A percentile compares a stretch with the other conserved stretches of the same genome.
phyloP scores from a whole-genome alignment of 2,329 filamentous ascomycete genomes.

The Sporothrix protearum region DNA sequence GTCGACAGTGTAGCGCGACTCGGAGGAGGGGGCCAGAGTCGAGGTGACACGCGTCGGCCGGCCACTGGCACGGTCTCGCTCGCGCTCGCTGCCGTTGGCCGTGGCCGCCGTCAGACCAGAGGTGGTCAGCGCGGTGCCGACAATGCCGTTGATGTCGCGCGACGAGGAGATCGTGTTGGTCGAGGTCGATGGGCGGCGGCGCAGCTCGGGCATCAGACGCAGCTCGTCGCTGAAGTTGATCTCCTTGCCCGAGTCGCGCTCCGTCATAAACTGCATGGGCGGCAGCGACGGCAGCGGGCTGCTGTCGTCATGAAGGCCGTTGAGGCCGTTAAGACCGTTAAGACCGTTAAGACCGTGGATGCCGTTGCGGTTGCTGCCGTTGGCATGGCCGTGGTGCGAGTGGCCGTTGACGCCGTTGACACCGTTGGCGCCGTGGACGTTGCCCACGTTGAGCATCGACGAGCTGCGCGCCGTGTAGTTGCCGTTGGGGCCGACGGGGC shows the following conservation, averaged over 20 bases:
- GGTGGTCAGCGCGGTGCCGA: slow-evolving; percentile 21
- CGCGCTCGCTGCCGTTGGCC: not conserved
- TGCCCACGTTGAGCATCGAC: slow-evolving; percentile 24
- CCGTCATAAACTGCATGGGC: slow-evolving; percentile 27
- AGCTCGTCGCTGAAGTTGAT: slow-evolving; percentile 27
- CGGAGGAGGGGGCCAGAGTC: slow-evolving; percentile 24
- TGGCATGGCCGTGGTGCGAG: not conserved
- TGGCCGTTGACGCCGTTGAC: slow-evolving; percentile 7
- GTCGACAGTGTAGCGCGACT: slow-evolving; percentile 21
- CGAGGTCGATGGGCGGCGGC: slow-evolving; percentile 32
- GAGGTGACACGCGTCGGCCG: slow-evolving; percentile 22
- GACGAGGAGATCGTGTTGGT: slow-evolving; percentile 29
- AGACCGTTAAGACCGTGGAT: slow-evolving; percentile 3
- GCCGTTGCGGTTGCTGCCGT: slow-evolving; percentile 9
- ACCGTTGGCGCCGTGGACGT: not conserved
- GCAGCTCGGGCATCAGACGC: slow-evolving; percentile 26
- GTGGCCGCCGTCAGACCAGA: not conserved
- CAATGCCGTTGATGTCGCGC: slow-evolving; percentile 22
- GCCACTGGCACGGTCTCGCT: not conserved
- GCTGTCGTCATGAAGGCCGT: slow-evolving; percentile 20
- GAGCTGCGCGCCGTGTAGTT: not conserved
- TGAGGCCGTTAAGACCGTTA: slow-evolving; percentile 12
- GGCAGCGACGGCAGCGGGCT: slow-evolving; percentile 22
- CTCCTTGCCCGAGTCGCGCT: slow-evolving; percentile 28
- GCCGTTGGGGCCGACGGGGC: not conserved